These are phyloP conservation scores for Apiospora phragmitis DNA, from an alignment of 2,329 filamentous ascomycete genomes.

Conservation along the genomic window DNA sequence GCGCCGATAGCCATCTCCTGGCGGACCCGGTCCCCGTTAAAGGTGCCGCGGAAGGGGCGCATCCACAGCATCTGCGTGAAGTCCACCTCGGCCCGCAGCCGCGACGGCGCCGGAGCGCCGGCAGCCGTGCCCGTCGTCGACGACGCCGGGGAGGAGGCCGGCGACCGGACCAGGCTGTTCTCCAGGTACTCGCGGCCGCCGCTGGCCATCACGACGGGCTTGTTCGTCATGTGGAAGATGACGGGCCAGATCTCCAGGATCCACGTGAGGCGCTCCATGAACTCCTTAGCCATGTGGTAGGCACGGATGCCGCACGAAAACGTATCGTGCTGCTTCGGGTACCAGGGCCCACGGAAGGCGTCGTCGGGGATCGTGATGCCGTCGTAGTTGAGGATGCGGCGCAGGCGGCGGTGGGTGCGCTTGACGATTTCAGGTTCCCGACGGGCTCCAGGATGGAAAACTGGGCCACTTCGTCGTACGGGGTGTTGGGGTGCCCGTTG, in stretches of 20 bases:
- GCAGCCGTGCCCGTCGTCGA: neutral
- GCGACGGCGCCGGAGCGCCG: neutral
- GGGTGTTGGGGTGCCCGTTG: neutral
- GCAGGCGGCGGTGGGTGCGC: neutral
- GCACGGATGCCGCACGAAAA: neutral
- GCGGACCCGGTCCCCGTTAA: neutral
- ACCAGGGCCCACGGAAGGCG: neutral
- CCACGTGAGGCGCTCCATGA: constrained; percentile 11
- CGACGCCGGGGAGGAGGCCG: neutral
- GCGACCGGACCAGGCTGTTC: neutral
- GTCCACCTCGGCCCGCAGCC: neutral
- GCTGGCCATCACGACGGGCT: neutral
- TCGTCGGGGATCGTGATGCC: neutral
- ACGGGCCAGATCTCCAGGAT: neutral
- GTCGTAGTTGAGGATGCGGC: neutral
- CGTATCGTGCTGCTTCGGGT: neutral
- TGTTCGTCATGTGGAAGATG: neutral
- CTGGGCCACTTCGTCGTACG: neutral
- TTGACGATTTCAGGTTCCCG: neutral
- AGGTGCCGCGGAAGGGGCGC: neutral
- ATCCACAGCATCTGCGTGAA: neutral
- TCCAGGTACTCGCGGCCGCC: neutral
- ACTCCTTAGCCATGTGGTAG: neutral
- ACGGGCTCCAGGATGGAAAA: neutral
- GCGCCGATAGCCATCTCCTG: neutral